Percentiles rank a stretch among this genome's conserved stretches.
Evolutionary conservation across 495 filamentous ascomycete genomes (phyloP).

Genomic region (Trichocladium antarcticum): DNA sequence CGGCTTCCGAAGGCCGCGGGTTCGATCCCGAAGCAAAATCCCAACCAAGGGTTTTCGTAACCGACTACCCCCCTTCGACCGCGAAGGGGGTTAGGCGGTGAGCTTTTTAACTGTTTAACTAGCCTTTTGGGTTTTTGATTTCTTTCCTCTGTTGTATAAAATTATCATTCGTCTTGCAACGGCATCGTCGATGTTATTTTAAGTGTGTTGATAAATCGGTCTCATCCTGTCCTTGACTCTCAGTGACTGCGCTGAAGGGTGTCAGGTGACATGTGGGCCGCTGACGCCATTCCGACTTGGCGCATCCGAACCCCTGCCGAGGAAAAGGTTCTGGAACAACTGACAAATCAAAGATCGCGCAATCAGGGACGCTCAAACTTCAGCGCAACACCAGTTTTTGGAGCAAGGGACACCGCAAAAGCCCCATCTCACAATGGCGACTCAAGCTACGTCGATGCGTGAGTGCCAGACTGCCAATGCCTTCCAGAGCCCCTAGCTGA

Average conservation of each 20-base stretch:
- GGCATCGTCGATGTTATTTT: too few relatives aligned
- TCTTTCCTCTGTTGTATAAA: too few relatives aligned
- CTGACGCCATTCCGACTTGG: slow-evolving; percentile 20
- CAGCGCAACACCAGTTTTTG: not conserved
- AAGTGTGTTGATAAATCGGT: too few relatives aligned
- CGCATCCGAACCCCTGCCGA: slow-evolving; percentile 1
- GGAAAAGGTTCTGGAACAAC: slow-evolving; percentile 11
- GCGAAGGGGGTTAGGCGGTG: too few relatives aligned
- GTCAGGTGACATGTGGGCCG: slow-evolving; percentile 15
- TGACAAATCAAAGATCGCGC: slow-evolving; percentile 21
- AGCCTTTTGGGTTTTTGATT: too few relatives aligned
- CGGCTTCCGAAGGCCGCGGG: too few relatives aligned
- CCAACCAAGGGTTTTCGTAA: too few relatives aligned
- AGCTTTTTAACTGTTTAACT: too few relatives aligned
- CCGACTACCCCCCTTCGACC: too few relatives aligned
- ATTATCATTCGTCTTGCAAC: too few relatives aligned
- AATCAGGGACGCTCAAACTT: not conserved
- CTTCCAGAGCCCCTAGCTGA: not conserved
- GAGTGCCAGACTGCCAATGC: slow-evolving; percentile 4
- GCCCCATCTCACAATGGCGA: slow-evolving; percentile 23
- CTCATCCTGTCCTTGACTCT: too few relatives aligned
- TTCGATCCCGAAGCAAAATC: too few relatives aligned
- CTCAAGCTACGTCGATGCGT: slow-evolving; percentile 27
- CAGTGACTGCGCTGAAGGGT: slow-evolving; percentile 6
- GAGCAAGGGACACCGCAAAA: not conserved